A percentile compares a stretch with the other conserved stretches of the same genome.
Conservation (phyloP, 495 filamentous ascomycete species). For the Collariella sp. region DNA sequence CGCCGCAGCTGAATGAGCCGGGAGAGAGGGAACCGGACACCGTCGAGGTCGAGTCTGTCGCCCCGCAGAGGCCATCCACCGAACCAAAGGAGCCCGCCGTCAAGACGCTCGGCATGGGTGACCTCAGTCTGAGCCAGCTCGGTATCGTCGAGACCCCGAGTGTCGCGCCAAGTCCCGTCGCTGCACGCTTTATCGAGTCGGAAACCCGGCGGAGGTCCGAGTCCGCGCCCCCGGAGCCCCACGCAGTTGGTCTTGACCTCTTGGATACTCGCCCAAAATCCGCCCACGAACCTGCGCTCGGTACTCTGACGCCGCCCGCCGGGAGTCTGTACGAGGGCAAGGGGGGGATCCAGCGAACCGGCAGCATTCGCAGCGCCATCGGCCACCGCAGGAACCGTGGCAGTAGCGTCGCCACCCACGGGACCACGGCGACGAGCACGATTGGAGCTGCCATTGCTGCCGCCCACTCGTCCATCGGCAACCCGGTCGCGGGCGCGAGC, state of each 20-base stretch:
- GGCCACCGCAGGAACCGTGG: constrained; percentile 64
- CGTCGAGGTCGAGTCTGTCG: constrained; percentile 41
- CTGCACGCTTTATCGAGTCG: constrained; percentile 36
- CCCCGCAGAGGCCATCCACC: constrained; percentile 29
- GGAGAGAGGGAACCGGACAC: constrained; percentile 29
- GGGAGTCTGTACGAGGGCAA: constrained; percentile 65
- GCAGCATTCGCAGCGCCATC: constrained; percentile 76
- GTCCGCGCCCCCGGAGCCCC: constrained; percentile 35
- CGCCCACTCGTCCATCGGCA: constrained; percentile 54
- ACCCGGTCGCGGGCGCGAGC: constrained; percentile 46
- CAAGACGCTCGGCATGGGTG: constrained; percentile 81
- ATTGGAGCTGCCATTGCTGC: constrained; percentile 63
- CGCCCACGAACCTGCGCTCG: constrained; percentile 39
- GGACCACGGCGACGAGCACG: constrained; percentile 27
- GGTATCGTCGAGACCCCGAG: constrained; percentile 52
- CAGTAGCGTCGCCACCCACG: constrained; percentile 73
- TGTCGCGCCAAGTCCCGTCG: constrained; percentile 32
- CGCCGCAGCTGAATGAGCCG: constrained; percentile 28
- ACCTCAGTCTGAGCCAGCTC: constrained; percentile 78
- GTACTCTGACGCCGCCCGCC: constrained; percentile 55
- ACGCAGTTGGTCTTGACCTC: constrained; percentile 16
- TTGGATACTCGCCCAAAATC: constrained; percentile 34
- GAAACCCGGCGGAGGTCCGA: constrained; percentile 36
- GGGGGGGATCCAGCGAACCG: constrained; percentile 55
- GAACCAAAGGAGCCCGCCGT: constrained; percentile 64